A percentile compares a stretch with the other conserved stretches of the same genome.
Evolutionary conservation across 805 yeast genomes (phyloP).

Genomic region (Myxozyma nipponensis): DNA sequence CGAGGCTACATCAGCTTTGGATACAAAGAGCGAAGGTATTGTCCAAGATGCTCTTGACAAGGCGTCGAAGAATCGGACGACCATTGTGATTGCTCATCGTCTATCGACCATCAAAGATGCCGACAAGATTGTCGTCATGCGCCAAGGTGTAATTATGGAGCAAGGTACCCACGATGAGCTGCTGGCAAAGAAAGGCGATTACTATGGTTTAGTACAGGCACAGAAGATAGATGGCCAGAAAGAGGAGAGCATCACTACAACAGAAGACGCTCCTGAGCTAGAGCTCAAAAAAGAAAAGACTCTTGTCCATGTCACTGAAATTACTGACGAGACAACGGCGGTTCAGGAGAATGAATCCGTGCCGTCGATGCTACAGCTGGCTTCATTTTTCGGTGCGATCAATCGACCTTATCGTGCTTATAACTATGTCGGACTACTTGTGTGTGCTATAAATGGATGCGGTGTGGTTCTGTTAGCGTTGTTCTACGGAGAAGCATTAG

Average conservation of each 20-base stretch:
- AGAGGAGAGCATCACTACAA: constrained; percentile 6
- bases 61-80: constrained; percentile 43
- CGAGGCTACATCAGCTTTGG: constrained; percentile 66
- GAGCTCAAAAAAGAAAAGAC: constrained; percentile 2
- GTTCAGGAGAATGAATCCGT: neutral
- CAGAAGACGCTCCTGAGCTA: constrained; percentile 18
- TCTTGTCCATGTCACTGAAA: constrained; percentile 2
- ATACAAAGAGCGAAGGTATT: constrained; percentile 57
- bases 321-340: neutral
- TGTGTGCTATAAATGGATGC: constrained; percentile 37
- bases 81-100: constrained; percentile 83
- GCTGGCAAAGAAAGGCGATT: constrained; percentile 33
- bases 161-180: constrained; percentile 43
- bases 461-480: constrained; percentile 33
- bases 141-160: constrained; percentile 49
- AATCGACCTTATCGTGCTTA: constrained; percentile 35
- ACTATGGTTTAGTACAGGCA: constrained; percentile 38
- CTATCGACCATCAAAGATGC: constrained; percentile 75
- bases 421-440: constrained; percentile 36
- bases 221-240: constrained; percentile 31
- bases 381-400: constrained; percentile 3
- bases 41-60: constrained; percentile 49
- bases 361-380: constrained; percentile 8
- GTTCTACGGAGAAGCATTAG: constrained; percentile 6
- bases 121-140: constrained; percentile 51